Conservation (phyloP, 768 basidiomycete genomes). For the Russula compacta region DNA sequence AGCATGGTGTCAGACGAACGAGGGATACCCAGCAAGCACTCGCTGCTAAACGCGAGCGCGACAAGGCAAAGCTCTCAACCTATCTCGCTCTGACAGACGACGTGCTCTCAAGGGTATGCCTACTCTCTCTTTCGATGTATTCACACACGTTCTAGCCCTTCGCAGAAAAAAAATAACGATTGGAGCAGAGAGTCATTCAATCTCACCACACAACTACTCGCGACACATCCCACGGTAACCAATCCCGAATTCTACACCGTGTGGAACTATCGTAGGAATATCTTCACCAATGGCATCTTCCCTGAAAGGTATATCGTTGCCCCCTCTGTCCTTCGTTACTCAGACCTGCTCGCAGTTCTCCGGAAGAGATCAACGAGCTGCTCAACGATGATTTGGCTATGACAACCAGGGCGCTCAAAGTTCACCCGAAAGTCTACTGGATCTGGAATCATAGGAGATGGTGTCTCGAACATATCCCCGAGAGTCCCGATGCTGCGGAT, state of each 20-base stretch:
- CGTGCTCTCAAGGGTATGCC: conserved; percentile 54
- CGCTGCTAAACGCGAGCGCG: conserved; percentile 60
- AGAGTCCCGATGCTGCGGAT: conserved; percentile 50
- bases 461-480: conserved; percentile 84
- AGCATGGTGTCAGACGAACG: conserved; percentile 68
- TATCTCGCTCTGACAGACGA: conserved; percentile 59
- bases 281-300: conserved; percentile 66
- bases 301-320: conserved; percentile 41
- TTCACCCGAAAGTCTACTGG: conserved; percentile 94
- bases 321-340: background rate
- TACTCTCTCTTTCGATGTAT: background rate
- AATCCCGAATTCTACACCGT: conserved; percentile 96
- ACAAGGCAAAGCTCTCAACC: conserved; percentile 65
- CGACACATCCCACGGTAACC: conserved; percentile 28
- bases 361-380: conserved; percentile 50
- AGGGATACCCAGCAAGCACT: conserved; percentile 48
- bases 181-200: conserved; percentile 68
- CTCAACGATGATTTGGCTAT: conserved; percentile 68
- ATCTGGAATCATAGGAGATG: conserved; percentile 98
- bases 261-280: conserved; percentile 89
- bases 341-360: conserved; percentile 35
- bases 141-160: background rate
- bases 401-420: conserved; percentile 72
- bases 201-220: conserved; percentile 68
- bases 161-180: conserved; percentile 60